phyloP scores from a whole-genome alignment of 2,329 filamentous ascomycete species.

The Hypoxylon sp. region DNA sequence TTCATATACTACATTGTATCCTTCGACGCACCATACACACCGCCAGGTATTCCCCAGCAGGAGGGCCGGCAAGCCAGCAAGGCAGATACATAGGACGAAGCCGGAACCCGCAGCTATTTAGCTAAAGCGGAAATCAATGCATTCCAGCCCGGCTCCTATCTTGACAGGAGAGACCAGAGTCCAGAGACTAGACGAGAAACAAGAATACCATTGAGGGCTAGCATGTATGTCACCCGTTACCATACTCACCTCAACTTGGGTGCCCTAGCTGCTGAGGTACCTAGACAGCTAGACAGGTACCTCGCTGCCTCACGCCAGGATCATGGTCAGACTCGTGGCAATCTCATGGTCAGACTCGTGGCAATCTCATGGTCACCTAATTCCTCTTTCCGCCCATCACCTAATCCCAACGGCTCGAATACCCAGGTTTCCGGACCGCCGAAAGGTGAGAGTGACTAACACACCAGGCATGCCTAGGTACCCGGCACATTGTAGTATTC shows the following conservation, averaged over 20 bases:
- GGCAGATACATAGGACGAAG: no score
- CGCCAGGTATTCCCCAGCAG: conserved; percentile 18
- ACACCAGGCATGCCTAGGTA: no score
- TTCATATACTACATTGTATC: conserved; percentile 6
- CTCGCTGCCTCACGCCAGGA: no score
- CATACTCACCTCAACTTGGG: no score
- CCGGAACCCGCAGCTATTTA: conserved; percentile 4
- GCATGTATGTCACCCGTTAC: no score
- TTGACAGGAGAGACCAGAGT: background rate
- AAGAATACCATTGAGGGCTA: no score
- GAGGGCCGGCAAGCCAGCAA: background rate
- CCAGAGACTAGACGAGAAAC: conserved; percentile 1
- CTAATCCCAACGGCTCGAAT: conserved; percentile 24
- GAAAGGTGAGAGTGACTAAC: background rate
- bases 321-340: conserved; percentile 32
- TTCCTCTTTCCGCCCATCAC: no score
- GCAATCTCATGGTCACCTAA: conserved; percentile 30
- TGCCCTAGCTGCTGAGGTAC: no score
- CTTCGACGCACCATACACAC: conserved; percentile 3
- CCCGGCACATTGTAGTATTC: no score
- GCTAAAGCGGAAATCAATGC: conserved; percentile 32
- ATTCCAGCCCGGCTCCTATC: conserved; percentile 18
- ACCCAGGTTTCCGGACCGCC: conserved; percentile 18
- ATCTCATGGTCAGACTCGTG: conserved; percentile 31
- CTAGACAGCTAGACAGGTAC: no score